Base-by-base conservation (phyloP, 495 filamentous ascomycete species). In the Talaromyces liani region DNA sequence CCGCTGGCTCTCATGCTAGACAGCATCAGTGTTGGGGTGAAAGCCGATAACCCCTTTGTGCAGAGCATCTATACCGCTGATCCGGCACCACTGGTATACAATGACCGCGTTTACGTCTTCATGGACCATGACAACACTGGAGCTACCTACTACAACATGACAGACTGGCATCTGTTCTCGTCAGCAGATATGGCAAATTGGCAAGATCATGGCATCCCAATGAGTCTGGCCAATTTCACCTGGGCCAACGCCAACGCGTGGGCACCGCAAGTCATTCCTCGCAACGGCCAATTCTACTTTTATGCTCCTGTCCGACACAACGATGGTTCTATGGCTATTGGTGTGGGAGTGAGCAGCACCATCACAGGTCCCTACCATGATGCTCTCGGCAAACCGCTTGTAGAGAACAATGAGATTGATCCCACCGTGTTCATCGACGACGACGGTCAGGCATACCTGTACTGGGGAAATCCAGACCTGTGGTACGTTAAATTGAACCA, bases 241-340 rank as follows among this genome's bases (percentile, higher is more conserved):
- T 68, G 66, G 66, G 66, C 64, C 20, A 51, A 59, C 29, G n/a
- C 20, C 18, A 62, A 65, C 3, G 66, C 66, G 18, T 66, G 66
- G 66, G 66, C 72, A 9, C 69, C 60, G 22, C 67, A 72, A 47
- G 65, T 72, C 22, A 65, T 73, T 33, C 24, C 62, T 61, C 68
- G 71, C 14, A 67, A 73, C 60, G 68, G 69, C 62, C 69, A 72
- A 34, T 73, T 73, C 66, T 74, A 73, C 66, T 70, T 53, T 27
- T 74, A 74, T 64, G 69, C 65, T 5, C 66, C 69, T 4, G 64
- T 73, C 1, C 58, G 56, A 3, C 64, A 70, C 58, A 66, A 53
- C 61, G 54, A 60, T 47, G 69, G 65, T 8, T 34, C 63, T 3
- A 70, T 73, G 60, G 65, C 69, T 29, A 69, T 74, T 8, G 71